Evolutionary conservation across 352 stramenopile genomes (phyloP).

Genomic region (Phytophthora tentaculata): DNA sequence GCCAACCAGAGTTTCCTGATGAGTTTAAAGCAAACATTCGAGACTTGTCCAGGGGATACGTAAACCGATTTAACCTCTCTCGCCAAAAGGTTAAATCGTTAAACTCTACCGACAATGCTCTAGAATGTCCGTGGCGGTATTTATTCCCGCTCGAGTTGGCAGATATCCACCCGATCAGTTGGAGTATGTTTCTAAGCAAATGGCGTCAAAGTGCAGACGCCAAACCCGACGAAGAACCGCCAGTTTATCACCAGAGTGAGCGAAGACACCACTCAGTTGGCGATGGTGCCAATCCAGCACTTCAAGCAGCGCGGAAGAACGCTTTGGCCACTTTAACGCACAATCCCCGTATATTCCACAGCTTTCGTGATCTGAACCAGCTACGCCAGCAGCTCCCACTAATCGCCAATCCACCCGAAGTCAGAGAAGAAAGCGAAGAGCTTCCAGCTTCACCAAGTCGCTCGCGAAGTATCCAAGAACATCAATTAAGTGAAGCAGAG

Average conservation of each 20-base stretch:
- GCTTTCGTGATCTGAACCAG: slow-evolving; percentile 49
- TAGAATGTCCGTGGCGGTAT: slow-evolving; percentile 33
- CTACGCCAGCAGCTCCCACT: slow-evolving; percentile 49
- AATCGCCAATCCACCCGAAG: slow-evolving; percentile 21
- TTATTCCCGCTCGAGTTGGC: slow-evolving; percentile 44
- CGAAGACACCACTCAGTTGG: slow-evolving; percentile 26
- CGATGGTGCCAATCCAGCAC: slow-evolving; percentile 8
- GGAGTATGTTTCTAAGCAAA: slow-evolving; percentile 58
- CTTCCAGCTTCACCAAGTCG: background rate
- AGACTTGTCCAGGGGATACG: slow-evolving; percentile 7
- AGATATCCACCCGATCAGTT: slow-evolving; percentile 52
- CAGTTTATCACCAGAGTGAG: slow-evolving; percentile 12
- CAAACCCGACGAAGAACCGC: slow-evolving; percentile 10
- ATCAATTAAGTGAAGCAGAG: slow-evolving; percentile 22
- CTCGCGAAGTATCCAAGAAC: slow-evolving; percentile 8
- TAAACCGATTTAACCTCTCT: slow-evolving; percentile 5
- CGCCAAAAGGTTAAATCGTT: background rate
- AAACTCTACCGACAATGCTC: background rate
- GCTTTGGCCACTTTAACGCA: slow-evolving; percentile 35
- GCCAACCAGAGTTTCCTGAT: slow-evolving; percentile 26
- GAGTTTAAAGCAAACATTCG: slow-evolving; percentile 46
- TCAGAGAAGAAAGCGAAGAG: slow-evolving; percentile 13
- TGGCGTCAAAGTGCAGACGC: slow-evolving; percentile 46
- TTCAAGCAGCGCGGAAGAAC: slow-evolving; percentile 40
- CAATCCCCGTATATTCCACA: slow-evolving; percentile 46